These are phyloP conservation scores for Candida ponderosae DNA, from an alignment of 805 yeast genomes.

Conservation along the genomic window DNA sequence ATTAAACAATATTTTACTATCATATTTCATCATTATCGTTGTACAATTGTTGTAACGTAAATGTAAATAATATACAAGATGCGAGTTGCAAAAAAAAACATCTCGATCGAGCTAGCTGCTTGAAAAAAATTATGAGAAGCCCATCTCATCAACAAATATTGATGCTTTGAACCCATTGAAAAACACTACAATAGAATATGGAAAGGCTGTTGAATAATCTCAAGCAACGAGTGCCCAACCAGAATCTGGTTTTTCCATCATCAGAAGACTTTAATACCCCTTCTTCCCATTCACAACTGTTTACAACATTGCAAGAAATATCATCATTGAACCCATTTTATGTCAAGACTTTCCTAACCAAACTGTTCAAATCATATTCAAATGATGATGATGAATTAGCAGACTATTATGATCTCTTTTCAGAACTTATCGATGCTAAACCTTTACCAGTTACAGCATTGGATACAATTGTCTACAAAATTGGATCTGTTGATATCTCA, in stretches of 20 bases:
- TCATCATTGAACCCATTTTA: slow-evolving; percentile 42
- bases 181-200: slow-evolving; percentile 4
- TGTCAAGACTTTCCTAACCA: slow-evolving; percentile 36
- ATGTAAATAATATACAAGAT: too few relatives aligned
- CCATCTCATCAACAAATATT: too few relatives aligned
- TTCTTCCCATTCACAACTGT: slow-evolving; percentile 4
- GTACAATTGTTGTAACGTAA: too few relatives aligned
- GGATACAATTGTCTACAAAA: slow-evolving; percentile 25
- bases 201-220: slow-evolving; percentile 10
- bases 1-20: too few relatives aligned
- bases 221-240: slow-evolving; percentile 16
- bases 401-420: slow-evolving; percentile 20
- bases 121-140: too few relatives aligned
- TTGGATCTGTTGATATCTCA: slow-evolving; percentile 15
- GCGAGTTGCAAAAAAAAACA: too few relatives aligned
- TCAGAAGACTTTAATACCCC: neutral
- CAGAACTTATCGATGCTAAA: slow-evolving; percentile 16
- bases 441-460: slow-evolving; percentile 18
- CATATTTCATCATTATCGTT: too few relatives aligned
- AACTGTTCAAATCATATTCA: slow-evolving; percentile 27
- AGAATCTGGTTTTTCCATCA: neutral
- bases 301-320: slow-evolving; percentile 13
- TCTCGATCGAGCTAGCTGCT: too few relatives aligned
- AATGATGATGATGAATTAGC: slow-evolving; percentile 31
- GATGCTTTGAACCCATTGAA: neutral